These are phyloP conservation scores for Fusarium avenaceum DNA, from an alignment of 2,329 filamentous ascomycete genomes.

Conservation along the genomic window DNA sequence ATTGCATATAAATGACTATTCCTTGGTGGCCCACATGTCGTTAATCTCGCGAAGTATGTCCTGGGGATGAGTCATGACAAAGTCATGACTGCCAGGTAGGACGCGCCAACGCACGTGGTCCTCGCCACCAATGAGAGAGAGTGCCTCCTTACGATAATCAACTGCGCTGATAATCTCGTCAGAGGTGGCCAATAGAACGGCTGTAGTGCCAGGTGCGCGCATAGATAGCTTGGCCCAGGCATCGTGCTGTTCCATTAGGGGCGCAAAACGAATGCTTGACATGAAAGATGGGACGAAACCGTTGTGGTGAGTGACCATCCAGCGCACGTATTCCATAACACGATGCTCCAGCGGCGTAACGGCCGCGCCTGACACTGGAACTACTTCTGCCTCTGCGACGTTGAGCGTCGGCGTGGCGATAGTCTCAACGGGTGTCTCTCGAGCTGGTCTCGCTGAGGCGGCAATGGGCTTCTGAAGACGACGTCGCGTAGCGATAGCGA, in stretches of 20 bases:
- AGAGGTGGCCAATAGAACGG: conserved; percentile 64
- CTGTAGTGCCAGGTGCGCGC: conserved; percentile 60
- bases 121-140: conserved; percentile 65
- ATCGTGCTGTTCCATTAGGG: conserved; percentile 66
- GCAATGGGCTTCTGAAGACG: conserved; percentile 67
- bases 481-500: conserved; percentile 62
- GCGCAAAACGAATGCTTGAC: conserved; percentile 67
- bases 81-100: conserved; percentile 70
- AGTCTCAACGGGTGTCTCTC: conserved; percentile 46
- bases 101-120: conserved; percentile 64
- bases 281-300: conserved; percentile 73
- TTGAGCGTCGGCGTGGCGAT: conserved; percentile 48
- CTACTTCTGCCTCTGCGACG: conserved; percentile 60
- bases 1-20: conserved; percentile 3
- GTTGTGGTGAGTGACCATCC: conserved; percentile 68
- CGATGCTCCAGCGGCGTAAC: conserved; percentile 60
- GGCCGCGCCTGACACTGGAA: conserved; percentile 47
- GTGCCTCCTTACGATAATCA: conserved; percentile 63
- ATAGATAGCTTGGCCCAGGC: conserved; percentile 63
- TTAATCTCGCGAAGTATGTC: conserved; percentile 62
- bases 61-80: conserved; percentile 69
- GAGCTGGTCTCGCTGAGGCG: conserved; percentile 44
- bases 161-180: conserved; percentile 67
- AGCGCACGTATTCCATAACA: conserved; percentile 67
- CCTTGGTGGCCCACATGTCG: conserved; percentile 59